Conservation (phyloP, 2,329 filamentous ascomycete species). For the Colletotrichum spinosum region DNA sequence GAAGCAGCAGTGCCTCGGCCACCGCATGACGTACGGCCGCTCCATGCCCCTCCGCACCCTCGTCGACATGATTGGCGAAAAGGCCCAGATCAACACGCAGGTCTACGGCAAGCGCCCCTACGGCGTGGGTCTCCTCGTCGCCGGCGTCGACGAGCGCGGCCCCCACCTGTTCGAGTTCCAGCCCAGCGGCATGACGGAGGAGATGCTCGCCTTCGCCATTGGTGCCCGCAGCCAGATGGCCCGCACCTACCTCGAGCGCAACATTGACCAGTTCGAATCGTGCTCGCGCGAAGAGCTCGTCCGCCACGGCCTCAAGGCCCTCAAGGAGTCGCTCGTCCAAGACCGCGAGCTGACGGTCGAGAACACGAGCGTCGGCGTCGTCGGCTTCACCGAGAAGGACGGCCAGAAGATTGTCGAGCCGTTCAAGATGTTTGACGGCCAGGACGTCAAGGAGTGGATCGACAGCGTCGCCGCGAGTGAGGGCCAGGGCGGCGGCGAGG, state of each 20-base stretch:
- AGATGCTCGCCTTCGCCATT: constrained; percentile 97
- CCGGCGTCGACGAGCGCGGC: constrained; percentile 92
- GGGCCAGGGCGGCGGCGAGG: constrained; percentile 55
- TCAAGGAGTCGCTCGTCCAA: constrained; percentile 96
- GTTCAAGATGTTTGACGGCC: constrained; percentile 92
- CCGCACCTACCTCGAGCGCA: constrained; percentile 93
- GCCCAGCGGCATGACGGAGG: constrained; percentile 93
- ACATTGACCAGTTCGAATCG: constrained; percentile 84
- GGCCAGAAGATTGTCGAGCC: constrained; percentile 72
- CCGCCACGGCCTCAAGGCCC: constrained; percentile 86
- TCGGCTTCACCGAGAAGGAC: constrained; percentile 68
- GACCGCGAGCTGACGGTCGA: constrained; percentile 98
- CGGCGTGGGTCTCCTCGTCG: constrained; percentile 91
- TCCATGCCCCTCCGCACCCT: constrained; percentile 91
- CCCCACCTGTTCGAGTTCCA: constrained; percentile 99
- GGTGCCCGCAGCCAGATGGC: constrained; percentile 98
- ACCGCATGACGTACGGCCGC: constrained; percentile 95
- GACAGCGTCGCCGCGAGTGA: constrained; percentile 73
- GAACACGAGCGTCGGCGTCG: constrained; percentile 92
- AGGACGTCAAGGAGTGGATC: constrained; percentile 87
- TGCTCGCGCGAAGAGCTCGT: constrained; percentile 87
- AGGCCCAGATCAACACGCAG: constrained; percentile 97
- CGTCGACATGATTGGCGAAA: constrained; percentile 92
- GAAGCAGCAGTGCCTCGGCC: constrained; percentile 98
- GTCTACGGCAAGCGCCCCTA: constrained; percentile 97